Percentiles rank a stretch among this genome's conserved stretches.
These are phyloP conservation scores for Aspergillus intermedius DNA, from an alignment of 2,329 filamentous ascomycete genomes.

Conservation along the genomic window DNA sequence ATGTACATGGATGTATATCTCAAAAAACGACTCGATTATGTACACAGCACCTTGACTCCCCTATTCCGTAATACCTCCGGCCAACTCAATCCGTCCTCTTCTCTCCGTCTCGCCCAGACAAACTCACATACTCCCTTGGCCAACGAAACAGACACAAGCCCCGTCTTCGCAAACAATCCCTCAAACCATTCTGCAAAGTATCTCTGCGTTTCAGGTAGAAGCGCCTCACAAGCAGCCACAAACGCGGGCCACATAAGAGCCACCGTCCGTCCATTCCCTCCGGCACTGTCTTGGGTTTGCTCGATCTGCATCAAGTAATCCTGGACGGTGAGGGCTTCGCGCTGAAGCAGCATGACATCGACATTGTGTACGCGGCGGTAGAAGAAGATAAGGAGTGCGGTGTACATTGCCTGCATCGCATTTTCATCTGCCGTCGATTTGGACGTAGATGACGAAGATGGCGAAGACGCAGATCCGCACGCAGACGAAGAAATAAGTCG, in stretches of 20 bases:
- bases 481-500: background rate
- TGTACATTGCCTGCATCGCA: constrained; percentile 12
- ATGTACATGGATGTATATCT: no score
- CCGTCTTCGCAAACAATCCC: constrained; percentile 5
- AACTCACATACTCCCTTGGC: constrained; percentile 10
- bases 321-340: constrained; percentile 5
- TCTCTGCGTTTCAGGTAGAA: constrained; percentile 4
- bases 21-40: background rate
- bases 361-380: constrained; percentile 14
- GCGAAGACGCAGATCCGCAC: no score
- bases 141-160: constrained; percentile 7
- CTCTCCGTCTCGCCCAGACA: constrained; percentile 8
- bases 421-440: no score
- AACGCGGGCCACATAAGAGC: constrained; percentile 15
- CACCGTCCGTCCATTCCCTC: constrained; percentile 1
- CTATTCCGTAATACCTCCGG: constrained; percentile 11
- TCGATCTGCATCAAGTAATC: constrained; percentile 2
- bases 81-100: constrained; percentile 7
- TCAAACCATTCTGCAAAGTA: constrained; percentile 14
- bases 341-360: constrained; percentile 8
- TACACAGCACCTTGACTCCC: constrained; percentile 12
- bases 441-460: no score
- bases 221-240: constrained; percentile 14
- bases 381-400: constrained; percentile 11
- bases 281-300: constrained; percentile 1